Percentiles rank a stretch among this genome's conserved stretches.
phyloP scores from a whole-genome alignment of 768 basidiomycete genomes.

The Floccularia luteovirens region DNA sequence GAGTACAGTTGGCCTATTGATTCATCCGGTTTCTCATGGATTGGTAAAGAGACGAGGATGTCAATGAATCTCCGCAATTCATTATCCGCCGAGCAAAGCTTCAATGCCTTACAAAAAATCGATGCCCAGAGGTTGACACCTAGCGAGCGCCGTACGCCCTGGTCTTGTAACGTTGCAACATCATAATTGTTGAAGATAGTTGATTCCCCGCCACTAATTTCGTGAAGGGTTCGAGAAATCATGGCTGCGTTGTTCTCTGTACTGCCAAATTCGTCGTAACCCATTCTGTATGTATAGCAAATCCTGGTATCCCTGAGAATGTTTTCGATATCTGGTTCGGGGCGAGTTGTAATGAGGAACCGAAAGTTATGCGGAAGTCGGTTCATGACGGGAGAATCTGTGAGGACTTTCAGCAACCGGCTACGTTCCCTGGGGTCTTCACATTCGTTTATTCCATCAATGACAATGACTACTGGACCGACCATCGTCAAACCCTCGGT shows the following conservation, averaged over 20 bases:
- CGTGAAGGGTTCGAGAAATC: not conserved
- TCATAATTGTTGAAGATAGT: not conserved
- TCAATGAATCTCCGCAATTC: not conserved
- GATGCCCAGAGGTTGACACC: not conserved
- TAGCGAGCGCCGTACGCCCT: not conserved
- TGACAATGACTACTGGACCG: constrained; percentile 23
- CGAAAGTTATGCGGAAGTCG: constrained; percentile 15
- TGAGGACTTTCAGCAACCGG: constrained; percentile 1
- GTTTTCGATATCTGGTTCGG: constrained; percentile 17
- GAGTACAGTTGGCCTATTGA: not conserved
- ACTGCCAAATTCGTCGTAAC: not conserved
- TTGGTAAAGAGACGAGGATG: not conserved
- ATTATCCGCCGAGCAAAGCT: not conserved
- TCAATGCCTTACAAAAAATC: not conserved
- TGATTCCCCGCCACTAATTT: not conserved
- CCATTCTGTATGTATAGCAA: not conserved
- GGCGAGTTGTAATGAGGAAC: constrained; percentile 19
- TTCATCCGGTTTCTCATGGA: not conserved
- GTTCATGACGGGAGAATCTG: not conserved
- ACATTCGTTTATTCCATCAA: constrained; percentile 25
- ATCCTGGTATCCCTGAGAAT: not conserved
- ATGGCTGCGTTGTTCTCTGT: not conserved
- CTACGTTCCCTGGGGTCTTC: constrained; percentile 6
- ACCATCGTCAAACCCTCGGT: constrained; percentile 11
- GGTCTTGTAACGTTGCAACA: no score